Evolutionary conservation across 768 basidiomycete genomes (phyloP).

Genomic region (Tubosaeta sp.): DNA sequence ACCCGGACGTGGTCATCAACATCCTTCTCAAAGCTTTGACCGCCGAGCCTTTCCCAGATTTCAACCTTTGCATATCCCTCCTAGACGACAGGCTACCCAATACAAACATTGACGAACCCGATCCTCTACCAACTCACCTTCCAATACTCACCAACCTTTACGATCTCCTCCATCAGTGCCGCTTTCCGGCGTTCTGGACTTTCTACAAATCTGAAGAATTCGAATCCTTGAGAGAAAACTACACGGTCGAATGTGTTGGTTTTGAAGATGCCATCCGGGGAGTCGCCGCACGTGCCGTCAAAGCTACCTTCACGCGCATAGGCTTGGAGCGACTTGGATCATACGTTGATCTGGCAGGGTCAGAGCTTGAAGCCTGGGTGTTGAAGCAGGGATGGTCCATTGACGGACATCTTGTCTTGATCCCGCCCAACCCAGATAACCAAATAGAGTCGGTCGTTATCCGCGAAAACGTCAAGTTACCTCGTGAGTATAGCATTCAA

Average conservation of each 20-base stretch:
- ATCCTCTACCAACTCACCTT: constrained; percentile 70
- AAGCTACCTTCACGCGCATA: constrained; percentile 75
- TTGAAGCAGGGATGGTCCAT: constrained; percentile 63
- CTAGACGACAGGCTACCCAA: constrained; percentile 66
- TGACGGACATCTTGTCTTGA: constrained; percentile 55
- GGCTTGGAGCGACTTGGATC: constrained; percentile 59
- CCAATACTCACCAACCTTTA: constrained; percentile 65
- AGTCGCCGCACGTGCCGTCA: constrained; percentile 73
- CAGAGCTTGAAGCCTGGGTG: constrained; percentile 57
- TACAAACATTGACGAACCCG: constrained; percentile 66
- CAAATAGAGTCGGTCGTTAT: constrained; percentile 83
- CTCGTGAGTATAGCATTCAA: constrained; percentile 53
- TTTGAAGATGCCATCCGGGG: constrained; percentile 82
- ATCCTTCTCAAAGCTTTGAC: constrained; percentile 91
- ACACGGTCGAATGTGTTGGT: constrained; percentile 77
- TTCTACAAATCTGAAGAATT: constrained; percentile 67
- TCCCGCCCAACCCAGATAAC: constrained; percentile 85
- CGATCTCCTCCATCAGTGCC: constrained; percentile 73
- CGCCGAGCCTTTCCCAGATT: constrained; percentile 84
- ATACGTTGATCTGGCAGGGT: constrained; percentile 67
- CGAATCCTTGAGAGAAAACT: constrained; percentile 75
- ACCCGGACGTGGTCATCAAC: constrained; percentile 90
- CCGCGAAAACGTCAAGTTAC: constrained; percentile 76
- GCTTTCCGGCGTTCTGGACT: constrained; percentile 85
- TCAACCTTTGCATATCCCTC: constrained; percentile 91